These are phyloP conservation scores for Sphaerosporella brunnea DNA, from an alignment of 495 filamentous ascomycete species.

Conservation along the genomic window DNA sequence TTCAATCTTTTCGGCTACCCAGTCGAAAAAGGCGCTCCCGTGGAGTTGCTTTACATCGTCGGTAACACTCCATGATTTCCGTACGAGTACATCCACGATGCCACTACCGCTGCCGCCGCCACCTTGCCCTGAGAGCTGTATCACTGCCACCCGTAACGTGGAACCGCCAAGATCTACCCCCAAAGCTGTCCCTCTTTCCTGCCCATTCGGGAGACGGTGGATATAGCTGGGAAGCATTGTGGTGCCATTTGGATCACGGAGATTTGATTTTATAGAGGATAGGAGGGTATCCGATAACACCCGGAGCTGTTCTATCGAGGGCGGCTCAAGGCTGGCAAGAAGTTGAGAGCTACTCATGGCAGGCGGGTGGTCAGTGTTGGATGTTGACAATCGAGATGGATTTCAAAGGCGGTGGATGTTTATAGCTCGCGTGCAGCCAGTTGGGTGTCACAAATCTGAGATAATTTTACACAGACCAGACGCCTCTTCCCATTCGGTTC, in stretches of 20 bases:
- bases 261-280: neutral
- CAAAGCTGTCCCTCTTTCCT: neutral
- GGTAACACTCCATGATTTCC: conserved; percentile 29
- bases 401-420: no score
- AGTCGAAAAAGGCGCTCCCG: conserved; percentile 55
- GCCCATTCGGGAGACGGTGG: neutral
- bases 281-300: neutral
- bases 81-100: no score
- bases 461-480: no score
- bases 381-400: no score
- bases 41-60: conserved; percentile 63
- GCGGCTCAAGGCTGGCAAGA: neutral
- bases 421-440: no score
- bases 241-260: neutral
- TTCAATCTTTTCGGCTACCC: conserved; percentile 48
- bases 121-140: neutral
- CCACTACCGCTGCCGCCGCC: no score
- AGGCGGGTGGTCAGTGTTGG: no score
- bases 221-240: conserved; percentile 1
- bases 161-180: conserved; percentile 5
- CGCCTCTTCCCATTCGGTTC: no score
- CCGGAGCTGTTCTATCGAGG: neutral
- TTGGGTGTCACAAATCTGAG: no score
- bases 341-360: no score
- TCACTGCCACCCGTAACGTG: neutral